Conservation (phyloP, 352 stramenopile genomes). For the Stephanocyclus meneghinianus region DNA sequence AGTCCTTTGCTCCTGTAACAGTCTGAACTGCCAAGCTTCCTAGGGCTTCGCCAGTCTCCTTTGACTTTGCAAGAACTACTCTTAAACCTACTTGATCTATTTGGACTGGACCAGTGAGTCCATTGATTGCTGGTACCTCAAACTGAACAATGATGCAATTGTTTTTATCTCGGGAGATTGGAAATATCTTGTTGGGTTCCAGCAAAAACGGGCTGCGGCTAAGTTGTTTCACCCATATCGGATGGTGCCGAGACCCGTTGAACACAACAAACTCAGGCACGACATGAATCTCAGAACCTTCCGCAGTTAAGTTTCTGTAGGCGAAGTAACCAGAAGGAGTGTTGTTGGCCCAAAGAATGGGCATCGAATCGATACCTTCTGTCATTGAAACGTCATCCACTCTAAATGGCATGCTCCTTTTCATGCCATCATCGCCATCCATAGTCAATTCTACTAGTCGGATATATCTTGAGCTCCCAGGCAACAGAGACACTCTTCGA, state of each 20-base stretch:
- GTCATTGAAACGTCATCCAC: slow-evolving; percentile 77
- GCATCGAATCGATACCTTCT: slow-evolving; percentile 72
- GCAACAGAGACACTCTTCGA: slow-evolving; percentile 73
- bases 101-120: slow-evolving; percentile 64
- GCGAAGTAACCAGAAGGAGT: slow-evolving; percentile 75
- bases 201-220: slow-evolving; percentile 43
- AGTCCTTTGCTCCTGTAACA: slow-evolving; percentile 71
- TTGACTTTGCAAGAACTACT: slow-evolving; percentile 67
- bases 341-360: slow-evolving; percentile 75
- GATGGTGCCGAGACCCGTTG: slow-evolving; percentile 71
- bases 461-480: slow-evolving; percentile 56
- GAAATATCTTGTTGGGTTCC: slow-evolving; percentile 55
- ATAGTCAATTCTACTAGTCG: slow-evolving; percentile 79
- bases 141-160: slow-evolving; percentile 70
- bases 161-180: slow-evolving; percentile 57
- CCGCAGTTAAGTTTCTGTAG: slow-evolving; percentile 71
- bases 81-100: slow-evolving; percentile 76
- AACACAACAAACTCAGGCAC: slow-evolving; percentile 83
- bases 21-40: slow-evolving; percentile 81
- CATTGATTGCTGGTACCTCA: slow-evolving; percentile 64
- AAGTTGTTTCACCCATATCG: slow-evolving; percentile 74
- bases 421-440: slow-evolving; percentile 72
- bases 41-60: slow-evolving; percentile 54
- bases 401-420: slow-evolving; percentile 68
- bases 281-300: slow-evolving; percentile 81